Evolutionary conservation across 2,329 filamentous ascomycete genomes (phyloP), one percentile per base, ranked within the genome.

Genomic region (Canariomyces notabilis): DNA sequence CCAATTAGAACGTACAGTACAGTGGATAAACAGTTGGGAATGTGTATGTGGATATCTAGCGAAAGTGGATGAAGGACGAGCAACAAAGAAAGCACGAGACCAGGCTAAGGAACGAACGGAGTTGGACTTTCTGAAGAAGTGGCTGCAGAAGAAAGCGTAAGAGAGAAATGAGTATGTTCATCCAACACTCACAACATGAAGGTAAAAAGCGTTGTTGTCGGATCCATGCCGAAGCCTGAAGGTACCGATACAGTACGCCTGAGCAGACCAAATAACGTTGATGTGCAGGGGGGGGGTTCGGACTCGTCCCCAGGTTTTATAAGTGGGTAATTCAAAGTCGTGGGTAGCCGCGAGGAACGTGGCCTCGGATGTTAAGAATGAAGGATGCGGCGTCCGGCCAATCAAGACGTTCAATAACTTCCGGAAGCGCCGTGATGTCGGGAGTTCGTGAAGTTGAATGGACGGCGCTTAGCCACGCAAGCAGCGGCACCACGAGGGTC

Each of bases 131-230:
- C n/a, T n/a, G n/a, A n/a, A n/a, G n/a, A n/a, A n/a, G n/a, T n/a
- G n/a, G n/a, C n/a, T n/a, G n/a, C n/a, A 48, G 44, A 37, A 54
- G 42, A 29, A 20, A 46, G 16, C 4, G 37, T 37, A 38, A 45
- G 46, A 55, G 29, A 37, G 26, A 32, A 45, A 39, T 15, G 22
- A 52, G 42, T 52, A 56, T 34, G 40, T 49, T 29, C 48, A 48
- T 59, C 47, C 57, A 58, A 47, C 60, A 80, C 79, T 78, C 70
- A 83, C 80, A 83, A 66, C 67, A 81, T 74, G 63, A 86, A 85
- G 50, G 82, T 84, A 61, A 84, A 75, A 56, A 86, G 77, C 49
- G 82, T 82, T 18, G 81, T 84, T 34, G 72, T 72, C 43, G 77
- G 77, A 64, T 80, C 76, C 77, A 80, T 79, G 61, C 43, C 57